Evolutionary conservation across 192 early-diverging fungal species (phyloP).

Genomic region (Coemansia sp.): DNA sequence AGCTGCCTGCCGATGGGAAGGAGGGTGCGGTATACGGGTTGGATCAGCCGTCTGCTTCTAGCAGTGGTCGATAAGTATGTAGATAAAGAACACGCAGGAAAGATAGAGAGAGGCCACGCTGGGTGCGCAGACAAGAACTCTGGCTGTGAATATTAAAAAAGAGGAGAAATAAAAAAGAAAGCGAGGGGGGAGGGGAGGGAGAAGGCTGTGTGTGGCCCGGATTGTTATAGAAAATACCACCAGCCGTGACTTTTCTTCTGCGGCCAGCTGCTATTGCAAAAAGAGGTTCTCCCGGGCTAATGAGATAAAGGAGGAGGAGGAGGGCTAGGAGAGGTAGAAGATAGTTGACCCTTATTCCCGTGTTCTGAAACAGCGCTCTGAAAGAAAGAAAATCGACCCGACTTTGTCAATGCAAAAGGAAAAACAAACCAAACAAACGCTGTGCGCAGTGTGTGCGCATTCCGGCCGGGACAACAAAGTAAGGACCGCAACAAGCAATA

Average conservation of each 20-base stretch:
- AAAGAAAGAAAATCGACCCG: neutral
- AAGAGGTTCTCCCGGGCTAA: neutral
- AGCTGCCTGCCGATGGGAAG: neutral
- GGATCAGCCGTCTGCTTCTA: no score
- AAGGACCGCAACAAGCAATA: neutral
- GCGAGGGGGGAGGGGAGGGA: neutral
- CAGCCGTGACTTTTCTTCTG: neutral
- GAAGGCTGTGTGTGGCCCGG: constrained; percentile 2
- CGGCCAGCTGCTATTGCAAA: neutral
- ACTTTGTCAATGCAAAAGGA: neutral
- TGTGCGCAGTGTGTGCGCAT: neutral
- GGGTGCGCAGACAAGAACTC: neutral
- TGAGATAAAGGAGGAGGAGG: no score
- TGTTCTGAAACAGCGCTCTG: constrained; percentile 5
- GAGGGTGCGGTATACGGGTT: no score
- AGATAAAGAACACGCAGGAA: neutral
- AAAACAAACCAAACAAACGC: constrained; percentile 5
- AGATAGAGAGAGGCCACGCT: neutral
- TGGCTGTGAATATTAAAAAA: neutral
- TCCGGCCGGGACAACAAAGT: neutral
- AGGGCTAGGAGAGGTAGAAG: neutral
- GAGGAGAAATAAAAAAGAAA: neutral
- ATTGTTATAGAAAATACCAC: constrained; percentile 1
- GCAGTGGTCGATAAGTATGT: no score
- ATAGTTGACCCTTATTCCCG: constrained; percentile 2